Evolutionary conservation across 768 basidiomycete species (phyloP).

Genomic region (Dentipellis fragilis): DNA sequence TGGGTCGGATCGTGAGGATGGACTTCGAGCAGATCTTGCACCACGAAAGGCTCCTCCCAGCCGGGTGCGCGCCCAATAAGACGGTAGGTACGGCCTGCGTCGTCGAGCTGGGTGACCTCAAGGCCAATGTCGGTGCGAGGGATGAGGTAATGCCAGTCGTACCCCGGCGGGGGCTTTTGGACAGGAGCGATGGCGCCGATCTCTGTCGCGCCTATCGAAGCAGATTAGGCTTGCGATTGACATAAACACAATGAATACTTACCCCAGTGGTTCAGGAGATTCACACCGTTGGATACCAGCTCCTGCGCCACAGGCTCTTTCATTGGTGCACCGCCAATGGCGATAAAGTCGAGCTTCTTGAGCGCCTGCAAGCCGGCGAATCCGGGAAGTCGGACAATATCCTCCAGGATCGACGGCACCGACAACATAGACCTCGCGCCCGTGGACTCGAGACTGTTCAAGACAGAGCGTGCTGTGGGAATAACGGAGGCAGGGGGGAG

Average conservation of each 20-base stretch:
- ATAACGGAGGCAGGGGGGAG: conserved; percentile 25
- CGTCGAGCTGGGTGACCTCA: conserved; percentile 19
- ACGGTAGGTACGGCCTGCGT: conserved; percentile 18
- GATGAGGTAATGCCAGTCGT: conserved; percentile 30
- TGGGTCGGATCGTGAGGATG: conserved; percentile 24
- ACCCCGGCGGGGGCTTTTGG: conserved; percentile 19
- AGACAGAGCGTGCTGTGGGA: conserved; percentile 24
- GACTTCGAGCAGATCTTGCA: conserved; percentile 28
- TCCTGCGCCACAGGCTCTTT: conserved; percentile 24
- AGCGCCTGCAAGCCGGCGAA: conserved; percentile 22
- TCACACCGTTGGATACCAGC: conserved; percentile 23
- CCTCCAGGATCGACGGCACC: conserved; percentile 32
- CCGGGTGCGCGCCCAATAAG: conserved; percentile 25
- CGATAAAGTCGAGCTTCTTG: conserved; percentile 24
- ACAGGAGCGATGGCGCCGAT: conserved; percentile 29
- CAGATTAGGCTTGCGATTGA: background rate
- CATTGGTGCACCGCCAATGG: conserved; percentile 30
- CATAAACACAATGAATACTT: conserved; percentile 1
- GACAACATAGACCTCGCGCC: conserved; percentile 26
- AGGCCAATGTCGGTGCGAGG: conserved; percentile 25
- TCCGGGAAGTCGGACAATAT: conserved; percentile 20
- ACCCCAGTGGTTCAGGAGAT: conserved; percentile 33
- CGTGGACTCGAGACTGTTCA: conserved; percentile 14
- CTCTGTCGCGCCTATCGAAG: conserved; percentile 20
- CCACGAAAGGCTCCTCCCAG: conserved; percentile 23